Evolutionary conservation across 257 asterid species (phyloP), one percentile per base, ranked within the genome.

Genomic region (Gentiana straminea): DNA sequence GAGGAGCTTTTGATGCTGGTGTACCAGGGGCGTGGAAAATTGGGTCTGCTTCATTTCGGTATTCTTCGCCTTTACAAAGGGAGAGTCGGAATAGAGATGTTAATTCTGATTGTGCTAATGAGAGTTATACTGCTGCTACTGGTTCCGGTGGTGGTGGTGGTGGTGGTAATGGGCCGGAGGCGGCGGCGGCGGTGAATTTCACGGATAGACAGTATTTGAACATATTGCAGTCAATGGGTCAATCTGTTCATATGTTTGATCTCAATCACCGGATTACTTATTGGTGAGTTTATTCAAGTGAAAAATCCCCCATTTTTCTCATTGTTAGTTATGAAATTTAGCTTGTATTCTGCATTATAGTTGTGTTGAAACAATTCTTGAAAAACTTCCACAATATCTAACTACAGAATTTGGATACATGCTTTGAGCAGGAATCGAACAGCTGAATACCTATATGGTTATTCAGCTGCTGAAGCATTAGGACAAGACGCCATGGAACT

Each of bases 161-260:
- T 0, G 36, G 62, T 5, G 57, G 63, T 2, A 67, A 68, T 33
- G 74, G 63, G 0, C 56, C 70, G 5, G 24, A 24, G 24, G 84
- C 66, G 7, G 77, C 83, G 6, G 75, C 85, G 4, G 74, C 94
- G 6, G 70, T 75, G 54, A 80, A 76, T 65, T 81, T 86, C 41
- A 79, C 85, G 3, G 96, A 90, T 64, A 75, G 64, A 68, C 96
- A 86, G 74, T 84, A 80, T 76, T 68, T 80, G 80, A 84, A 77
- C 62, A 84, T 86, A 75, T 76, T 90, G 78, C 98, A 86, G 81
- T 84, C 96, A 44, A 84, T 90, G 94, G 94, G 89, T 33, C 96
- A 86, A 59, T 54, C 98, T 0, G 83, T 86, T 69, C 96, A 90
- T 67, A 82, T 82, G 71, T 67, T 72, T 72, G 96, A 82, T 77